A percentile compares a stretch with the other conserved stretches of the same genome.
These are phyloP conservation scores for Pseudopediastrum boryanum DNA, from an alignment of 139 green algal species.

Conservation along the genomic window DNA sequence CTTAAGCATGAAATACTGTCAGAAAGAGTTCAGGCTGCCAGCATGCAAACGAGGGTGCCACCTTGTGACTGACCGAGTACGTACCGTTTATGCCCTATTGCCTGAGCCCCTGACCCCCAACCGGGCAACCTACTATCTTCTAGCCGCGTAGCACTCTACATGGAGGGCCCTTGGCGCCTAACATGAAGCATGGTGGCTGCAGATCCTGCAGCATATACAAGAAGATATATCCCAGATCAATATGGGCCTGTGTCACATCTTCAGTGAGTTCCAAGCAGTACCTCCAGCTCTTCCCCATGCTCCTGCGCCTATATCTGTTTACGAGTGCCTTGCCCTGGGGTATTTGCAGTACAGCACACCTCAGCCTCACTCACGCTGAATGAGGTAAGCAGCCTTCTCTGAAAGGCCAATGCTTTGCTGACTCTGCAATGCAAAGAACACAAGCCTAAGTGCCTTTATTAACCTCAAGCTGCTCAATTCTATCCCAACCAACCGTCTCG, in stretches of 20 bases:
- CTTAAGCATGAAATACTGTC: slow-evolving; percentile 26
- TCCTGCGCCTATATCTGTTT: not conserved
- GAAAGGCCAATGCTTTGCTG: no score
- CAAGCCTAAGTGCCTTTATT: no score
- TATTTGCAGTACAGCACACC: slow-evolving; percentile 65
- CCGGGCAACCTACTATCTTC: no score
- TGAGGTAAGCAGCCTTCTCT: slow-evolving; percentile 61
- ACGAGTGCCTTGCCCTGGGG: not conserved
- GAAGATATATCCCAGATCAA: slow-evolving; percentile 34
- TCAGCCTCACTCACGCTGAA: slow-evolving; percentile 73
- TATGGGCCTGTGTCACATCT: slow-evolving; percentile 57
- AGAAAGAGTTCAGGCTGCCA: slow-evolving; percentile 49
- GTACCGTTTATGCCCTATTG: not conserved
- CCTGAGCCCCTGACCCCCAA: not conserved
- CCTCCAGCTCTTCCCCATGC: not conserved
- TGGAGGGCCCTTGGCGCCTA: no score
- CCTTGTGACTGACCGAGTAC: slow-evolving; percentile 51
- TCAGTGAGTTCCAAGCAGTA: slow-evolving; percentile 44
- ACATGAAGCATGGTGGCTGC: not conserved
- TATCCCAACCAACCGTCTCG: no score
- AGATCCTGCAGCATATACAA: slow-evolving; percentile 50
- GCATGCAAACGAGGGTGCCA: slow-evolving; percentile 54
- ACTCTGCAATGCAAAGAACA: no score
- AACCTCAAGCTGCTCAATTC: no score
- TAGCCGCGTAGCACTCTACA: no score